Conservation (phyloP, 345 rosid genomes). For the Cochlearia excelsa region DNA sequence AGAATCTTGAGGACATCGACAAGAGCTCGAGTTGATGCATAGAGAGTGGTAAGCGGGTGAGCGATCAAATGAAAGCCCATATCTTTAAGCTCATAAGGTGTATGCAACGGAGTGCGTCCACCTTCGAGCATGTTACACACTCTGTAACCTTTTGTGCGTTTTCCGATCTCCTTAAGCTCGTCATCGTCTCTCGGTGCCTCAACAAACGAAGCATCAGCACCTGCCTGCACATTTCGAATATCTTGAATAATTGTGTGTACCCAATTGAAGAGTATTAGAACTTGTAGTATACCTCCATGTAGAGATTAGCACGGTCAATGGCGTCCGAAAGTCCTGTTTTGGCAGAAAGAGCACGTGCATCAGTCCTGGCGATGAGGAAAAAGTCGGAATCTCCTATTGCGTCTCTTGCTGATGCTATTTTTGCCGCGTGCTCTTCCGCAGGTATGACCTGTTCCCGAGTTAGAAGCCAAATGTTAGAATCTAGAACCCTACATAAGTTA, state of each 20-base stretch:
- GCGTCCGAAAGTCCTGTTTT: slow-evolving; percentile 50
- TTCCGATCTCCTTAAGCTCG: slow-evolving; percentile 44
- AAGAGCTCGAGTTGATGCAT: slow-evolving; percentile 44
- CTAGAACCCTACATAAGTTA: not conserved
- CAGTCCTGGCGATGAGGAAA: slow-evolving; percentile 54
- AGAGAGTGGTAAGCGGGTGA: slow-evolving; percentile 36
- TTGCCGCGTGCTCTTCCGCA: slow-evolving; percentile 55
- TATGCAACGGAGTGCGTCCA: slow-evolving; percentile 50
- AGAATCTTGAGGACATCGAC: slow-evolving; percentile 45
- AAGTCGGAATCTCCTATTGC: slow-evolving; percentile 53
- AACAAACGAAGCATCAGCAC: slow-evolving; percentile 48
- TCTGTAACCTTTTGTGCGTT: slow-evolving; percentile 44
- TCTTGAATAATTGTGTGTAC: too few species aligned
- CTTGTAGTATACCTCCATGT: slow-evolving; percentile 39
- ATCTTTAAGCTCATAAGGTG: slow-evolving; percentile 48
- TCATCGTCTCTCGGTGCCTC: slow-evolving; percentile 49
- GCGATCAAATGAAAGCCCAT: slow-evolving; percentile 48
- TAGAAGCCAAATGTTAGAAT: slow-evolving; percentile 5
- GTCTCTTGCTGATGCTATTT: slow-evolving; percentile 52
- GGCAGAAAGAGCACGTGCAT: slow-evolving; percentile 49
- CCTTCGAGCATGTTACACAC: slow-evolving; percentile 59
- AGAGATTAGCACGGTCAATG: slow-evolving; percentile 54
- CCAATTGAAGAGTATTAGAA: too few species aligned
- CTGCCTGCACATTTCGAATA: slow-evolving; percentile 32
- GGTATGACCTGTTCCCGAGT: slow-evolving; percentile 43